Evolutionary conservation across 1,284 basidiomycete genomes (phyloP).

Genomic region (Cryptococcus sp.): DNA sequence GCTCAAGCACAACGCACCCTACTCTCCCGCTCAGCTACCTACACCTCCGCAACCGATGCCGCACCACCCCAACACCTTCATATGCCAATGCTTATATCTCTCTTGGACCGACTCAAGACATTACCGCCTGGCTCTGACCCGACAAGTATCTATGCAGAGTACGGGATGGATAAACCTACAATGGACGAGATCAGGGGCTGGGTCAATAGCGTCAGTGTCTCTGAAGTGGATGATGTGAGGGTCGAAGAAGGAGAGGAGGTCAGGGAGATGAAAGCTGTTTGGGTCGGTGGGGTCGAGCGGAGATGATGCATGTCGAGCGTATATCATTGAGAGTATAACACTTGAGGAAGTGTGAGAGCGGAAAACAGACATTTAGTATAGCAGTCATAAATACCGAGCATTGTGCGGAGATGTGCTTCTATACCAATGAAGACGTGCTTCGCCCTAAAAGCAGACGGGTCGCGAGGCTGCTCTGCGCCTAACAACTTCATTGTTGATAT

Average conservation of each 20-base stretch:
- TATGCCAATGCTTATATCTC: slow-evolving; percentile 60
- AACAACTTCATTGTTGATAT: no score
- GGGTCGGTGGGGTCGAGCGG: slow-evolving; percentile 13
- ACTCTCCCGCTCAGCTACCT: slow-evolving; percentile 37
- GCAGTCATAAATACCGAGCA: no score
- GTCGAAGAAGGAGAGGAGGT: slow-evolving; percentile 64
- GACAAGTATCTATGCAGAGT: slow-evolving; percentile 52
- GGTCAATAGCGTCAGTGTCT: slow-evolving; percentile 71
- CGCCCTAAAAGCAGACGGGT: no score
- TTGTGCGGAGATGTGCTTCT: no score
- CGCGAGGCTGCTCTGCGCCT: no score
- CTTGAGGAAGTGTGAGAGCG: no score
- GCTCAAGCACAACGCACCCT: slow-evolving; percentile 47
- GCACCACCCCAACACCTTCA: slow-evolving; percentile 60
- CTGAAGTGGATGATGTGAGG: slow-evolving; percentile 57
- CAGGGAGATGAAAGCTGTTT: slow-evolving; percentile 56
- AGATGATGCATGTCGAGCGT: not conserved
- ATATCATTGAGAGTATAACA: no score
- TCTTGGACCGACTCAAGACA: slow-evolving; percentile 69
- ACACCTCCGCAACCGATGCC: slow-evolving; percentile 52
- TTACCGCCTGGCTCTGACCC: slow-evolving; percentile 56
- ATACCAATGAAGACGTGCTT: no score
- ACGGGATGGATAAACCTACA: slow-evolving; percentile 61
- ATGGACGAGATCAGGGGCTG: slow-evolving; percentile 63
- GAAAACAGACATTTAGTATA: no score